phyloP scores from a whole-genome alignment of 129 eudicot genomes.

The Helichrysum umbraculigerum region DNA sequence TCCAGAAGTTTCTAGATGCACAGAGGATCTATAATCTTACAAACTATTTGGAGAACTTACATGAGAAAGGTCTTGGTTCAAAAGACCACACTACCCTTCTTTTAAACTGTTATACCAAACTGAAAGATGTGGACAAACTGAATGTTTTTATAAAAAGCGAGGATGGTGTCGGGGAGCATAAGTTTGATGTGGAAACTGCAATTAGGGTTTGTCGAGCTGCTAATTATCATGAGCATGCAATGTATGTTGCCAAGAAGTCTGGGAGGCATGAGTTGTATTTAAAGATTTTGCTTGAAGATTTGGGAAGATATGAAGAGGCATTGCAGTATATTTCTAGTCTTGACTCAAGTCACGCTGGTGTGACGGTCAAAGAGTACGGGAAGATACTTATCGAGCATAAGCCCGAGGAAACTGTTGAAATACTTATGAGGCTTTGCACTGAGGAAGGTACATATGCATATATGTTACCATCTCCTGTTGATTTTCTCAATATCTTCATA shows the following conservation, averaged over 20 bases:
- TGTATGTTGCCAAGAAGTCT: constrained; percentile 93
- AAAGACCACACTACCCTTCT: constrained; percentile 98
- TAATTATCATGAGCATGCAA: constrained; percentile 96
- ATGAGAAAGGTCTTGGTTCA: constrained; percentile 91
- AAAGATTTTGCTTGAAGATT: constrained; percentile 95
- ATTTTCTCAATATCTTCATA: constrained; percentile 85
- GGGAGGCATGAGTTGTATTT: constrained; percentile 96
- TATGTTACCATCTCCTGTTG: constrained; percentile 97
- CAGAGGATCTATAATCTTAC: constrained; percentile 97
- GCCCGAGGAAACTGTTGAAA: constrained; percentile 79
- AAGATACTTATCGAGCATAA: constrained; percentile 90
- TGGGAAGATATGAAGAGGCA: constrained; percentile 88
- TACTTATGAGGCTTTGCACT: constrained; percentile 87
- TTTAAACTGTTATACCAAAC: constrained; percentile 86
- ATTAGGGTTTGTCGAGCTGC: constrained; percentile 98
- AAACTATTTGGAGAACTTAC: constrained; percentile 85
- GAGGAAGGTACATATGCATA: constrained; percentile 61
- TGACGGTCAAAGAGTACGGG: constrained; percentile 91
- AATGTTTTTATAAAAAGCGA: constrained; percentile 79
- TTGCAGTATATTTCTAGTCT: constrained; percentile 80
- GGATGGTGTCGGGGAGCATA: constrained; percentile 76
- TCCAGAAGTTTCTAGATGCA: constrained; percentile 95
- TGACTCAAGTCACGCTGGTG: constrained; percentile 96
- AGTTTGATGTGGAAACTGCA: constrained; percentile 96
- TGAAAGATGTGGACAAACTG: constrained; percentile 92